Evolutionary conservation across 2,329 filamentous ascomycete species (phyloP).

Genomic region (Fusarium anthophilum): DNA sequence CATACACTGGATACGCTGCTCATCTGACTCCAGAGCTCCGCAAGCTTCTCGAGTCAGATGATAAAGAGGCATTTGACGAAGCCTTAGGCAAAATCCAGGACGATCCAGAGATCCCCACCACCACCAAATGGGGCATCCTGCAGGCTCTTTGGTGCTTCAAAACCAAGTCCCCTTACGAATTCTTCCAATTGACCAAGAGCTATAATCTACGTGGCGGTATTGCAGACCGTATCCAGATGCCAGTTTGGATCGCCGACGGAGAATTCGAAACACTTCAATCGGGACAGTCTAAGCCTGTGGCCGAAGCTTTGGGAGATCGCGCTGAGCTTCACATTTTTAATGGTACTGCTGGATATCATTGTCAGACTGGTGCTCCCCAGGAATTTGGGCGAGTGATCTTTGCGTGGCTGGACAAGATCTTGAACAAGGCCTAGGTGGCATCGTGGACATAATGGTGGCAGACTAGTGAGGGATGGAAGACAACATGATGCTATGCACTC

Average conservation of each 20-base stretch:
- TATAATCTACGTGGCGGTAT: constrained; percentile 25
- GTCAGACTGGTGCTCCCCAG: constrained; percentile 11
- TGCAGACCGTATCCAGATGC: constrained; percentile 33
- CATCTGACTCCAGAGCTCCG: not conserved
- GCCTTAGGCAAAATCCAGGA: not conserved
- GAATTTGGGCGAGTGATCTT: constrained; percentile 5
- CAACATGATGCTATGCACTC: too few relatives aligned
- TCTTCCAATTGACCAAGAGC: constrained; percentile 24
- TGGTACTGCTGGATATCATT: constrained; percentile 17
- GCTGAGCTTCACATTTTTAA: constrained; percentile 16
- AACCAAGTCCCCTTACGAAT: constrained; percentile 42
- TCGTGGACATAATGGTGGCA: too few relatives aligned
- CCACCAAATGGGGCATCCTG: constrained; percentile 43
- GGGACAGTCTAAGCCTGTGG: constrained; percentile 1
- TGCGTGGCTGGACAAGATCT: constrained; percentile 16
- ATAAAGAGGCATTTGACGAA: constrained; percentile 30
- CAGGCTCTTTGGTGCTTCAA: constrained; percentile 49
- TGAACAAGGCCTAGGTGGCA: not conserved
- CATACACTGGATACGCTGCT: constrained; percentile 17
- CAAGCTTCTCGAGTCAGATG: constrained; percentile 12
- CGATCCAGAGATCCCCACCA: constrained; percentile 18
- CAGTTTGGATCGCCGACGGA: constrained; percentile 32
- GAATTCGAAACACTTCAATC: constrained; percentile 32
- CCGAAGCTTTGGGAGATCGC: not conserved
- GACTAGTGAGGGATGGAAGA: not conserved